These are phyloP conservation scores for Pisolithus orientalis DNA, from an alignment of 768 basidiomycete species.

Conservation along the genomic window DNA sequence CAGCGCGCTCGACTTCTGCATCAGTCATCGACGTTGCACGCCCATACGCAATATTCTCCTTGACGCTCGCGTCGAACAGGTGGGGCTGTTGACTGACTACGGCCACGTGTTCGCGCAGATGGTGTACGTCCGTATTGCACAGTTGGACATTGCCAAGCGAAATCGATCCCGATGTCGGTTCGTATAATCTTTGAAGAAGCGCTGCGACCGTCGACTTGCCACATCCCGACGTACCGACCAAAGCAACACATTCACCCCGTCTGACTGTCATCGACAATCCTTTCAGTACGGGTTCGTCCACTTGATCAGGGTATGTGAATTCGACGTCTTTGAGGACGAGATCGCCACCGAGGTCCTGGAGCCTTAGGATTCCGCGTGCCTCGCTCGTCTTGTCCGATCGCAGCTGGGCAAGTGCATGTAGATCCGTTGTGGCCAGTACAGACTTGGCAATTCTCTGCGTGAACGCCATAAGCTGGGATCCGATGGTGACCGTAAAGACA, in stretches of 20 bases:
- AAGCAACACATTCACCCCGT: slow-evolving; percentile 81
- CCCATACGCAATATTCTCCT: slow-evolving; percentile 83
- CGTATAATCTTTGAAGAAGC: slow-evolving; percentile 84
- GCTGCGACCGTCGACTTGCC: slow-evolving; percentile 91
- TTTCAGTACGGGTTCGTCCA: slow-evolving; percentile 65
- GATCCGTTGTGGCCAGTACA: slow-evolving; percentile 75
- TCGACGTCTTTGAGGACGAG: slow-evolving; percentile 67
- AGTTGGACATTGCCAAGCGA: slow-evolving; percentile 50
- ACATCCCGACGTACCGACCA: slow-evolving; percentile 90
- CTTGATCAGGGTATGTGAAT: slow-evolving; percentile 82
- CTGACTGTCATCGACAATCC: slow-evolving; percentile 59
- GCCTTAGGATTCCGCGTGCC: slow-evolving; percentile 59
- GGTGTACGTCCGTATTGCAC: slow-evolving; percentile 53
- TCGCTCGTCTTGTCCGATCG: slow-evolving; percentile 56
- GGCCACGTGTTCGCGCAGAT: slow-evolving; percentile 76
- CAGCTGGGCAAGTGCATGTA: slow-evolving; percentile 62
- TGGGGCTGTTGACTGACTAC: slow-evolving; percentile 86
- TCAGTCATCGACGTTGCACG: slow-evolving; percentile 42
- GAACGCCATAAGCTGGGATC: slow-evolving; percentile 87
- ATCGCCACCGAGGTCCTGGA: slow-evolving; percentile 51
- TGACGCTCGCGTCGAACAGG: slow-evolving; percentile 82
- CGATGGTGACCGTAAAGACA: slow-evolving; percentile 90
- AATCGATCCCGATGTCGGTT: slow-evolving; percentile 63
- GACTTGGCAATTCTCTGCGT: slow-evolving; percentile 83
- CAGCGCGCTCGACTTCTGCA: slow-evolving; percentile 61